Evolutionary conservation across 495 filamentous ascomycete species (phyloP).

Genomic region (Tuber melanosporum): DNA sequence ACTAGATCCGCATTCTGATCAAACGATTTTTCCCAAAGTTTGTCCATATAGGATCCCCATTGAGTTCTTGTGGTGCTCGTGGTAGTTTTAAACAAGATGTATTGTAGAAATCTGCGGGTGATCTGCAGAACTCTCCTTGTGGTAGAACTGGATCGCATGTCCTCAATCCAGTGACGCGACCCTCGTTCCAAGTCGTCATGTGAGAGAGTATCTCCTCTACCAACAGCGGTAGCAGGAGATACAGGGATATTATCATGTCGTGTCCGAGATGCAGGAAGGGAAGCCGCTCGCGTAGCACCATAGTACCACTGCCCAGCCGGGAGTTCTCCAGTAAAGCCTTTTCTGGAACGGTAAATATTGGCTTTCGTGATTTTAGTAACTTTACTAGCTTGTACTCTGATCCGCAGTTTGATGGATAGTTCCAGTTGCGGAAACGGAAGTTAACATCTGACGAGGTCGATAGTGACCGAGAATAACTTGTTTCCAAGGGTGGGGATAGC

Average conservation of each 20-base stretch:
- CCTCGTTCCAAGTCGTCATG: neutral
- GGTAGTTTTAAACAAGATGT: too few species aligned
- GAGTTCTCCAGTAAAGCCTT: neutral
- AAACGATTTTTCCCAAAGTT: neutral
- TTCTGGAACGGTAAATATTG: neutral
- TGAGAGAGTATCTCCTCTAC: too few species aligned
- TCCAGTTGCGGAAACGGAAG: too few species aligned
- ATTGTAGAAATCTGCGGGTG: too few species aligned
- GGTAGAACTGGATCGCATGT: neutral
- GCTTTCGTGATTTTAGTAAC: neutral
- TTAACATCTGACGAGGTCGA: too few species aligned
- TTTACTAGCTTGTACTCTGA: too few species aligned
- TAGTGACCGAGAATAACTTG: too few species aligned
- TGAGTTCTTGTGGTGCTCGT: neutral
- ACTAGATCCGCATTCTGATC: neutral
- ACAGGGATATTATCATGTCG: neutral
- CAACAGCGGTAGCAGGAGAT: neutral
- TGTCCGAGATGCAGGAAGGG: rapidly evolving
- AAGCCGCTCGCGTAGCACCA: neutral
- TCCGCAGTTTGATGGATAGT: too few species aligned
- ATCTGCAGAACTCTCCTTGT: too few species aligned
- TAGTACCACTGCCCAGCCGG: neutral
- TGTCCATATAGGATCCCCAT: neutral
- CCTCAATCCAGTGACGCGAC: neutral
- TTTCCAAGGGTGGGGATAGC: too few species aligned